phyloP scores from a whole-genome alignment of 2,329 filamentous ascomycete genomes.

The Lachnellula subtilissima region DNA sequence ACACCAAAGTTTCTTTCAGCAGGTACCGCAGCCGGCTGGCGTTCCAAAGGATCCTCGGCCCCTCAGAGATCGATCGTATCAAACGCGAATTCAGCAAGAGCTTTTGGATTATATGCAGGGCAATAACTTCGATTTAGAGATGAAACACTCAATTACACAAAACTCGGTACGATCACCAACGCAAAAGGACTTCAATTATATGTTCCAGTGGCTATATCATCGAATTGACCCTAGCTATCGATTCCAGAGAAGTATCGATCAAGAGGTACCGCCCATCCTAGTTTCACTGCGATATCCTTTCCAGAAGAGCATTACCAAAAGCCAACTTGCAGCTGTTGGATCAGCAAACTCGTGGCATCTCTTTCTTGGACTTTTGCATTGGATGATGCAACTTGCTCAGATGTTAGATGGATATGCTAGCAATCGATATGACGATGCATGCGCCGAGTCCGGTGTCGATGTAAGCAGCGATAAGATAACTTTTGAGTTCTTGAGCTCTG shows the following conservation, averaged over 20 bases:
- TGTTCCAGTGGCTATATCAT: constrained; percentile 98
- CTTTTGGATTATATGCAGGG: constrained; percentile 86
- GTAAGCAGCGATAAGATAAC: constrained; percentile 88
- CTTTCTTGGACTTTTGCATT: constrained; percentile 89
- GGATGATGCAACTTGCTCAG: constrained; percentile 97
- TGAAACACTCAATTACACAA: constrained; percentile 87
- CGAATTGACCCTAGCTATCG: constrained; percentile 90
- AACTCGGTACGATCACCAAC: constrained; percentile 92
- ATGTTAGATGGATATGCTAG: constrained; percentile 82
- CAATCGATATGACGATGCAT: constrained; percentile 85
- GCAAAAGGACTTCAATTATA: constrained; percentile 95
- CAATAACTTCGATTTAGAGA: constrained; percentile 96
- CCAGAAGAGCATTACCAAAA: constrained; percentile 93
- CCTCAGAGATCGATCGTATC: constrained; percentile 74
- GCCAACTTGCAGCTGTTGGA: constrained; percentile 88
- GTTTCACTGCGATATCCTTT: constrained; percentile 95
- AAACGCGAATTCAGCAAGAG: constrained; percentile 80
- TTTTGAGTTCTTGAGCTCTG: constrained; percentile 83
- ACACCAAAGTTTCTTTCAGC: constrained; percentile 93
- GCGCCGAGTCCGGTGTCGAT: constrained; percentile 81
- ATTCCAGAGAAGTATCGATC: constrained; percentile 91
- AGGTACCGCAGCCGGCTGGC: constrained; percentile 73
- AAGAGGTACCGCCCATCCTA: constrained; percentile 86
- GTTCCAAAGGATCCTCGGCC: constrained; percentile 83
- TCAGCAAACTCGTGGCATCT: constrained; percentile 90